Evolutionary conservation across 257 asterid species (phyloP).

Genomic region (Eucommia ulmoides): DNA sequence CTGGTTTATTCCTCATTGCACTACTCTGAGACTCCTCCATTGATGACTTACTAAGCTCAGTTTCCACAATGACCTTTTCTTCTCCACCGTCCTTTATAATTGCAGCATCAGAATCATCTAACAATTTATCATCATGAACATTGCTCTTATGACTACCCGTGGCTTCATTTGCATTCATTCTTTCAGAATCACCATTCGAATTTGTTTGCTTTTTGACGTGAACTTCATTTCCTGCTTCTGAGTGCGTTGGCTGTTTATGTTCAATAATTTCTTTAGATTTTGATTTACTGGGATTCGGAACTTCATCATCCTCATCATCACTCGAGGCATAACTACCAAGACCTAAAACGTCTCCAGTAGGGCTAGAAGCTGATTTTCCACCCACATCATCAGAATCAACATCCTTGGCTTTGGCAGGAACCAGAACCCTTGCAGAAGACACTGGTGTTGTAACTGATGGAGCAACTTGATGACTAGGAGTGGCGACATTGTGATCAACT

Average conservation of each 20-base stretch:
- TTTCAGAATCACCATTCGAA: constrained; percentile 19
- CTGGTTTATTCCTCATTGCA: constrained; percentile 24
- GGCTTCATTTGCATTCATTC: constrained; percentile 15
- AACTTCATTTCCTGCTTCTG: constrained; percentile 24
- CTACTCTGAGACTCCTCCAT: constrained; percentile 20
- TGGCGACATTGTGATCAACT: constrained; percentile 36
- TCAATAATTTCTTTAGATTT: constrained; percentile 22
- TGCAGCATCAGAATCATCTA: constrained; percentile 15
- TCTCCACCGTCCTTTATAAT: constrained; percentile 14
- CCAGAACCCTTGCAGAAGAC: constrained; percentile 49
- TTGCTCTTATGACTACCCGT: constrained; percentile 12
- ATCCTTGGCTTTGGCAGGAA: constrained; percentile 40
- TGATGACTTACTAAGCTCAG: constrained; percentile 27
- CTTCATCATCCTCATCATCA: constrained; percentile 61
- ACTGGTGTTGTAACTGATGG: constrained; percentile 37
- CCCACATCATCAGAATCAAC: constrained; percentile 27
- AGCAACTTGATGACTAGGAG: constrained; percentile 26
- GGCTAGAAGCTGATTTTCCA: constrained; percentile 41
- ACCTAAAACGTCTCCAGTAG: constrained; percentile 73
- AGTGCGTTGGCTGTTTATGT: constrained; percentile 19
- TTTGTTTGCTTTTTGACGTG: constrained; percentile 12
- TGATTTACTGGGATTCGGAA: constrained; percentile 35
- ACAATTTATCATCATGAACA: constrained; percentile 2
- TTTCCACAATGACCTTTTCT: constrained; percentile 24
- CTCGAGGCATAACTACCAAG: constrained; percentile 85